Evolutionary conservation across 208 protist species (phyloP), one percentile per base, ranked within the genome.

Genomic region (Crithidia brevicula): DNA sequence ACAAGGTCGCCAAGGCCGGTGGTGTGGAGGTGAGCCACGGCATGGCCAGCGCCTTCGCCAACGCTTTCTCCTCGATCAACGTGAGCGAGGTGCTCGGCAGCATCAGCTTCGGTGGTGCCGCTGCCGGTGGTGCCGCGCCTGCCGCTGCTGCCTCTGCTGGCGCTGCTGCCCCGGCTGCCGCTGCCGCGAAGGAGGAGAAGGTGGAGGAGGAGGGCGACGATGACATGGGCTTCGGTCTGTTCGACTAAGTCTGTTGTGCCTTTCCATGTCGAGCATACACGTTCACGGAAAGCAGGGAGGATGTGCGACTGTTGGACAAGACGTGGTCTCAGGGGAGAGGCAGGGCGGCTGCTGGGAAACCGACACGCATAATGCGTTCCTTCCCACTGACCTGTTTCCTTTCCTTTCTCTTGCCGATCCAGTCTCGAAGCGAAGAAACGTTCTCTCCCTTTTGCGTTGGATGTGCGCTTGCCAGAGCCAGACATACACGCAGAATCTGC

Each of bases 211-310:
- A 95, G 74, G 92, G 75, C 22, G 89, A 94, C 56, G 89, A 94
- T 69, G 88, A 92, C 47, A 93, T 93, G 82, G 88, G 88, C 74
- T 91, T 96, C 61, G 89, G 88, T 80, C 83, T 94, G 52, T 94
- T 95, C 69, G 89, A 95, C 91, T 96, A 95, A 90, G 72, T 27
- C 22, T 23, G n/a, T 16, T 59, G 2, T 45, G 23, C 22, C 10
- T 27, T 6, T 18, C 7, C 16, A 18, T 51, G 23, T 27, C 11
- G 9, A 7, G 23, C n/a, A n/a, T n/a, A n/a, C n/a, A n/a, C n/a
- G n/a, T n/a, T n/a, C n/a, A n/a, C n/a, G n/a, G n/a, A n/a, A n/a
- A n/a, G n/a, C n/a, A n/a, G n/a, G n/a, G n/a, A n/a, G n/a, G n/a
- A n/a, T n/a, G n/a, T n/a, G n/a, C n/a, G n/a, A n/a, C n/a, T n/a